Evolutionary conservation across 1,284 basidiomycete genomes (phyloP).

Genomic region (Leccinum pachyderme): DNA sequence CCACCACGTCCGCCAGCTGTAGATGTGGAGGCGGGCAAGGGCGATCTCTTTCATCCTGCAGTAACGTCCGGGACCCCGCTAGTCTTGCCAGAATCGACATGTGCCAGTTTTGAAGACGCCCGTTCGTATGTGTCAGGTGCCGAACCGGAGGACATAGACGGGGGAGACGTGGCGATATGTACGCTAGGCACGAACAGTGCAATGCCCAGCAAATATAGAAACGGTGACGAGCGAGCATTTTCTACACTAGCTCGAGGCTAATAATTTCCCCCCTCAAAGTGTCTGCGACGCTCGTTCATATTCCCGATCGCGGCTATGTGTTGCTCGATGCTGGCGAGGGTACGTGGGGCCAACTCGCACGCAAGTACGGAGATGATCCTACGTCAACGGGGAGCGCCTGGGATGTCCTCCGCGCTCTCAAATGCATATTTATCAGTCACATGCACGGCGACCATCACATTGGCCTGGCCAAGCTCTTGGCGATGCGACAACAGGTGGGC

Average conservation of each 20-base stretch:
- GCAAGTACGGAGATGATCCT: constrained; percentile 70
- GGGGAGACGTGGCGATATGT: constrained; percentile 69
- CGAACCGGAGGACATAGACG: constrained; percentile 34
- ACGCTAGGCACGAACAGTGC: constrained; percentile 90
- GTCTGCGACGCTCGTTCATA: constrained; percentile 69
- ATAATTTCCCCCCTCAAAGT: constrained; percentile 44
- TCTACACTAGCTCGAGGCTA: not conserved
- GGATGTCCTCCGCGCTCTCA: constrained; percentile 68
- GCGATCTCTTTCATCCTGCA: constrained; percentile 51
- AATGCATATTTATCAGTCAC: constrained; percentile 86
- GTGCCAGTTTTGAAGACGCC: constrained; percentile 37
- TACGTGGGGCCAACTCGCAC: constrained; percentile 84
- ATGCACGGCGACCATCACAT: constrained; percentile 93
- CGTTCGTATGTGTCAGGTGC: constrained; percentile 20
- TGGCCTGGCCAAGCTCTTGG: constrained; percentile 75
- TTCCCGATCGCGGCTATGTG: constrained; percentile 67
- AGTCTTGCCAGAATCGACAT: constrained; percentile 37
- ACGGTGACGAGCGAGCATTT: constrained; percentile 49
- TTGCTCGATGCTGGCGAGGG: constrained; percentile 92
- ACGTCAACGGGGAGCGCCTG: constrained; percentile 43
- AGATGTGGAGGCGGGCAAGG: constrained; percentile 33
- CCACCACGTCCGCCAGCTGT: constrained; percentile 43
- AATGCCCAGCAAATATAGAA: constrained; percentile 80
- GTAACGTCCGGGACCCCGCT: constrained; percentile 32
- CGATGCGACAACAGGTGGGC: constrained; percentile 73